phyloP scores from a whole-genome alignment of 768 basidiomycete genomes.

The Leccinum rimulosum region DNA sequence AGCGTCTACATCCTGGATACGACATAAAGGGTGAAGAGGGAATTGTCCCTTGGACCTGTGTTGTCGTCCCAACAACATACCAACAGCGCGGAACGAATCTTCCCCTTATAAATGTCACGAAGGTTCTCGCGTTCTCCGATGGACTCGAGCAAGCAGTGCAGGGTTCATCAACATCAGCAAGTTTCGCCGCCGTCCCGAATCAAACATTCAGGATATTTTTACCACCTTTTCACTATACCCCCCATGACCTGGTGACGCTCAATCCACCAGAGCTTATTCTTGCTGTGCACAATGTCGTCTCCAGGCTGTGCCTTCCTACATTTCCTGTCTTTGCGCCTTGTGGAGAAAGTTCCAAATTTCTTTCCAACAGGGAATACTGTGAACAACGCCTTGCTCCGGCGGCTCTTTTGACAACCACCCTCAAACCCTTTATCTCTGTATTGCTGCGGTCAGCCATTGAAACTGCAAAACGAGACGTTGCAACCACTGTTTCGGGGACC shows the following conservation, averaged over 20 bases:
- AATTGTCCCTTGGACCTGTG: slow-evolving; percentile 21
- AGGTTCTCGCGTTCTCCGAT: slow-evolving; percentile 11
- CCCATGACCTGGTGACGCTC: slow-evolving; percentile 23
- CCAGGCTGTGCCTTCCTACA: slow-evolving; percentile 19
- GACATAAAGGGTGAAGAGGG: slow-evolving; percentile 21
- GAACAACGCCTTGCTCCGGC: slow-evolving; percentile 34
- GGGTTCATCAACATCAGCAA: slow-evolving; percentile 4
- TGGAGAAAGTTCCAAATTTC: slow-evolving; percentile 8
- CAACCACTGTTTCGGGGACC: slow-evolving; percentile 17
- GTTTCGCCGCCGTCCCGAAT: neutral
- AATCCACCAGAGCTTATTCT: slow-evolving; percentile 29
- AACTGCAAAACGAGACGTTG: slow-evolving; percentile 32
- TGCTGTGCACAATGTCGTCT: slow-evolving; percentile 24
- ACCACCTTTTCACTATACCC: slow-evolving; percentile 14
- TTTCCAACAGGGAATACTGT: slow-evolving; percentile 13
- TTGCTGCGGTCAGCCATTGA: slow-evolving; percentile 35
- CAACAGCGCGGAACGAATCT: slow-evolving; percentile 18
- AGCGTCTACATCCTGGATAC: slow-evolving; percentile 25
- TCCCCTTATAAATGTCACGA: slow-evolving; percentile 20
- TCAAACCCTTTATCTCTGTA: slow-evolving; percentile 32
- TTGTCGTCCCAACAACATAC: slow-evolving; percentile 21
- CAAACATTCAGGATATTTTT: slow-evolving; percentile 4
- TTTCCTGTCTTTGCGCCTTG: slow-evolving; percentile 15
- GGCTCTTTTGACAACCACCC: slow-evolving; percentile 36
- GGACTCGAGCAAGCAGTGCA: slow-evolving; percentile 18